Percentiles rank a stretch among this genome's conserved stretches.
These are phyloP conservation scores for Camelina sativa DNA, from an alignment of 345 rosid species.

Conservation along the genomic window DNA sequence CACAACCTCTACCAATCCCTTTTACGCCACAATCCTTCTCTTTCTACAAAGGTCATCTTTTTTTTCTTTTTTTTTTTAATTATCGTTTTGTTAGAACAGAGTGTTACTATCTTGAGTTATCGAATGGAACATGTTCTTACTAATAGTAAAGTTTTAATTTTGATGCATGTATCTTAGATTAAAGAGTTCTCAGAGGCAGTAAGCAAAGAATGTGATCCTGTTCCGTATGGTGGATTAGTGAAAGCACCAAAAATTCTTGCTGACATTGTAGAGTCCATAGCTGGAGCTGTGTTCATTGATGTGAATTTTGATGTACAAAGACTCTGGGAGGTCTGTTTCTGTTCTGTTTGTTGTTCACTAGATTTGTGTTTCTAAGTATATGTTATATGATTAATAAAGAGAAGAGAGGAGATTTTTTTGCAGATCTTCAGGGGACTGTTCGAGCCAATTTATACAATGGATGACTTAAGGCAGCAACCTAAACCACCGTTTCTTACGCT, in stretches of 20 bases:
- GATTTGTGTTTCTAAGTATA: background rate
- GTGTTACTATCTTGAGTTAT: no score
- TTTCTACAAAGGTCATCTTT: constrained; percentile 43
- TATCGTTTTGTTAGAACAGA: no score
- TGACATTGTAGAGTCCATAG: constrained; percentile 67
- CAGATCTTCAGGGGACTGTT: constrained; percentile 59
- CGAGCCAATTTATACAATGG: constrained; percentile 60
- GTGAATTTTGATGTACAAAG: constrained; percentile 48
- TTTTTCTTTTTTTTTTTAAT: no score
- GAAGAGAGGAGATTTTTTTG: background rate
- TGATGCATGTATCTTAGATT: constrained; percentile 34
- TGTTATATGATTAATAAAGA: background rate
- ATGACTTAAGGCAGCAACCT: constrained; percentile 9
- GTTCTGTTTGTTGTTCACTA: background rate
- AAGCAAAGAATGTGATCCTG: constrained; percentile 46
- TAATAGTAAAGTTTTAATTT: background rate
- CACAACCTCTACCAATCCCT: constrained; percentile 47
- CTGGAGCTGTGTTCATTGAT: constrained; percentile 50
- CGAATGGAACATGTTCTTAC: background rate
- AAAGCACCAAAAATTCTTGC: constrained; percentile 72
- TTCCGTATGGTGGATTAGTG: constrained; percentile 50
- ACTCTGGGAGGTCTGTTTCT: constrained; percentile 62
- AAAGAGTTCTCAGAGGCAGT: constrained; percentile 45
- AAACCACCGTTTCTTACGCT: constrained; percentile 52
- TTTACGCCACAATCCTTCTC: constrained; percentile 42